A percentile compares a stretch with the other conserved stretches of the same genome.
Conservation (phyloP, 2,329 filamentous ascomycete species). For the Cylindrodendrum hubeiense region DNA sequence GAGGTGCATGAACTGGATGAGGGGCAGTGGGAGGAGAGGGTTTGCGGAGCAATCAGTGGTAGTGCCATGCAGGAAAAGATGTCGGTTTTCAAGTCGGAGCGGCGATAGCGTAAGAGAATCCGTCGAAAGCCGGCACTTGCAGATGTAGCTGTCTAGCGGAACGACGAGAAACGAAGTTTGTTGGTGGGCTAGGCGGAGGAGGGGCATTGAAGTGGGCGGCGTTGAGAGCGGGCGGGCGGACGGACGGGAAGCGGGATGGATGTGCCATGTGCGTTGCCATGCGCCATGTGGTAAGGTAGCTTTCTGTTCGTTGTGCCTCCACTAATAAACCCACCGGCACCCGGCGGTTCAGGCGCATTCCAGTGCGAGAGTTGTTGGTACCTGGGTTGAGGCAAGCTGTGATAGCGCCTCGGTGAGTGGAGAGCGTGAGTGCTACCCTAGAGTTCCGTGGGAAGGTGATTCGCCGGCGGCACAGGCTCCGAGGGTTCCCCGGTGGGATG, state of each 20-base stretch:
- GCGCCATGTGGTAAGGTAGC: constrained; percentile 16
- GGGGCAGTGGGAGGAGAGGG: not conserved
- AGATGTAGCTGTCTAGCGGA: not conserved
- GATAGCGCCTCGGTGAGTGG: not conserved
- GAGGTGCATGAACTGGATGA: constrained; percentile 19
- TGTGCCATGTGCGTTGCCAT: constrained; percentile 17
- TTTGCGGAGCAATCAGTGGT: not conserved
- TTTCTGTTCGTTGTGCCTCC: not conserved
- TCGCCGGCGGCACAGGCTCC: constrained; percentile 4
- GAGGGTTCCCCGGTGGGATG: constrained; percentile 11
- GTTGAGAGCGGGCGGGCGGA: constrained; percentile 25
- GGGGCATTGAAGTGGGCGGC: constrained; percentile 1
- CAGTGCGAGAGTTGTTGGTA: not conserved
- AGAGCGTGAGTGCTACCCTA: not conserved
- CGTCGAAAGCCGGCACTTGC: not conserved
- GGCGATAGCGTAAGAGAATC: not conserved
- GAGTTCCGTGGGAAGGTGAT: constrained; percentile 1
- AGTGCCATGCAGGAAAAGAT: constrained; percentile 11
- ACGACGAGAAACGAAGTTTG: not conserved
- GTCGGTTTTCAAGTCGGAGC: not conserved
- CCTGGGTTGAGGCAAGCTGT: not conserved
- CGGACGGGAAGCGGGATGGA: constrained; percentile 24
- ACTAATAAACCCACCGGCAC: not conserved
- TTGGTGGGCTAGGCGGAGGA: not conserved
- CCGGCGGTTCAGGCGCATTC: constrained; percentile 2